Conservation (phyloP, 2,329 filamentous ascomycete species). For the Ophiocordyceps polyrhachis-furcata region DNA sequence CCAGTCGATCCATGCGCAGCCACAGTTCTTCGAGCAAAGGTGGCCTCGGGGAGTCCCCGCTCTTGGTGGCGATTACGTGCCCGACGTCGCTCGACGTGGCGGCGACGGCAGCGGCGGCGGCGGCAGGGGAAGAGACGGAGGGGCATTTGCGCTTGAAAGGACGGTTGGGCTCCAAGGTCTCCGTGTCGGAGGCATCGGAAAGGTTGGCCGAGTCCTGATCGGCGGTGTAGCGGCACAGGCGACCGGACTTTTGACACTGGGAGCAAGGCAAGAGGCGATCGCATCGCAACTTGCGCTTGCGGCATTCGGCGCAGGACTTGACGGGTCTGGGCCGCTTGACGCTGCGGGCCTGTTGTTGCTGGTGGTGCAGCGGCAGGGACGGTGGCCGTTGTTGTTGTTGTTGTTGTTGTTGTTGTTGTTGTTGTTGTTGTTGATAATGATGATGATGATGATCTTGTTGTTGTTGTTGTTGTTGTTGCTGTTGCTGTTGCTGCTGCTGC, state of each 20-base stretch:
- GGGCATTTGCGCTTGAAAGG: slow-evolving; percentile 20
- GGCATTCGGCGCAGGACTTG: slow-evolving; percentile 37
- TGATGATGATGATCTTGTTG: too few relatives aligned
- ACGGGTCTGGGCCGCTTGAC: slow-evolving; percentile 35
- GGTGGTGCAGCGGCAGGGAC: background rate
- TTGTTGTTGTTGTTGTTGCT: background rate
- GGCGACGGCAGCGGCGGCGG: slow-evolving; percentile 4
- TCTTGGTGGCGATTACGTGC: slow-evolving; percentile 9
- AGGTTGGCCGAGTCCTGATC: slow-evolving; percentile 26
- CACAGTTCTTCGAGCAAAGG: slow-evolving; percentile 28
- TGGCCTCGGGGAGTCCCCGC: slow-evolving; percentile 13
- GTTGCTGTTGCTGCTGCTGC: slow-evolving; percentile 3
- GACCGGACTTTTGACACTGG: slow-evolving; percentile 38
- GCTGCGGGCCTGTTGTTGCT: slow-evolving; percentile 20
- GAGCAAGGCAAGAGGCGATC: slow-evolving; percentile 36
- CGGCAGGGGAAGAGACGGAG: slow-evolving; percentile 6
- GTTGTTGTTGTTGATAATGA: too few relatives aligned
- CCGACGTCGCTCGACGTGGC: slow-evolving; percentile 8
- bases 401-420: too few relatives aligned
- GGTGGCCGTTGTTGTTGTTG: too few relatives aligned
- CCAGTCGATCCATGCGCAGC: slow-evolving; percentile 32
- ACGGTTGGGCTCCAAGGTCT: slow-evolving; percentile 13
- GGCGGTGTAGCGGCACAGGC: slow-evolving; percentile 31
- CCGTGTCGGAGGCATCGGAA: slow-evolving; percentile 30
- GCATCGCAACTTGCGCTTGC: slow-evolving; percentile 37